Evolutionary conservation across 2,329 filamentous ascomycete species (phyloP).

Genomic region (Exophiala spinifera): DNA sequence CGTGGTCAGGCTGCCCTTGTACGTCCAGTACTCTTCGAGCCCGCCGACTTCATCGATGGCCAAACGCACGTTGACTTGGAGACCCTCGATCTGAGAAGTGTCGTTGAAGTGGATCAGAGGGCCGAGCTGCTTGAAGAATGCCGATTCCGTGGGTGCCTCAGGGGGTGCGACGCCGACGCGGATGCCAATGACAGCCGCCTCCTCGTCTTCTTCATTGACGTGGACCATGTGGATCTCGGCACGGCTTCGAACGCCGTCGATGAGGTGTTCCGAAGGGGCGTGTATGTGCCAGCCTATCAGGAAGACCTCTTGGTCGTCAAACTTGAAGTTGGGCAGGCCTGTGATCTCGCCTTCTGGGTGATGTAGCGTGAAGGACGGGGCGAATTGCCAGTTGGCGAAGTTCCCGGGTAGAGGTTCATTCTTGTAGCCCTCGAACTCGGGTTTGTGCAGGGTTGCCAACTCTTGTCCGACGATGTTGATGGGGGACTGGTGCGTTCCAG

Average conservation of each 20-base stretch:
- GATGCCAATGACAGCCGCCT: constrained; percentile 47
- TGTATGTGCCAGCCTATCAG: constrained; percentile 53
- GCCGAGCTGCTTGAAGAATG: constrained; percentile 41
- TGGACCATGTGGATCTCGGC: constrained; percentile 53
- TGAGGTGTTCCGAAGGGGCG: constrained; percentile 49
- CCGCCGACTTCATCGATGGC: constrained; percentile 24
- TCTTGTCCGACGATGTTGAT: constrained; percentile 46
- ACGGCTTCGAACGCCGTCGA: constrained; percentile 40
- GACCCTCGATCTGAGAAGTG: constrained; percentile 25
- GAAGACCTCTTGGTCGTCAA: constrained; percentile 48
- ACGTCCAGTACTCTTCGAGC: constrained; percentile 43
- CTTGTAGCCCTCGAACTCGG: constrained; percentile 43
- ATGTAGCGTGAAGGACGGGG: constrained; percentile 44
- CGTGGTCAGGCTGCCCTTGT: constrained; percentile 60
- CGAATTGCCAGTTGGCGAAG: constrained; percentile 51
- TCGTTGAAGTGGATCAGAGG: constrained; percentile 41
- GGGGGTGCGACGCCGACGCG: constrained; percentile 37
- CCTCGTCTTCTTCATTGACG: constrained; percentile 41
- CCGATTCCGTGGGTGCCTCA: constrained; percentile 5
- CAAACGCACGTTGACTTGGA: constrained; percentile 17
- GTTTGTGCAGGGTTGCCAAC: constrained; percentile 40
- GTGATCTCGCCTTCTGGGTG: constrained; percentile 39
- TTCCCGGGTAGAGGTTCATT: constrained; percentile 35
- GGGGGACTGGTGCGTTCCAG: constrained; percentile 51
- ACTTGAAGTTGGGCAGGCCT: constrained; percentile 42